Evolutionary conservation across 768 basidiomycete genomes (phyloP), one percentile per base, ranked within the genome.

Genomic region (Cantharellus anzutake): DNA sequence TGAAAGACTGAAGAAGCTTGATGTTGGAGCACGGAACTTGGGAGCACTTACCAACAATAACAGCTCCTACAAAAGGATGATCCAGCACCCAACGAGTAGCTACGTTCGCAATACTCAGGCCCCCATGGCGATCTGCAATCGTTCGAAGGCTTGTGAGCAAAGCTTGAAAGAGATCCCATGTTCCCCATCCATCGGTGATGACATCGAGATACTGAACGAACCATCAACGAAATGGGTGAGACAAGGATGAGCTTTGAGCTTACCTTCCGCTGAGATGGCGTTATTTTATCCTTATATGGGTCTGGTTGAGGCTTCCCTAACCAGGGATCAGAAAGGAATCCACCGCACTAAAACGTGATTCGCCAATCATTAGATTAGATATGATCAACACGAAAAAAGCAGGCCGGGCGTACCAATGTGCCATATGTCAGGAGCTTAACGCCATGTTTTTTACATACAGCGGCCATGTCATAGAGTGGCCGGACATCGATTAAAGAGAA

Each of bases 261-360:
- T 65, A 79, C 86, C 78, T 89, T 90, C 66, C 87, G 75, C 67
- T 87, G 85, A 2, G 86, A 90, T 2, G 87, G 86, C 0, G 84
- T 88, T 64, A 89, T 72, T 61, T 74, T 70, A 41, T 77, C 76
- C n/a, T 76, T 73, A 64, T 90, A 89, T 5, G 75, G 72, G 72
- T 87, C 83, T 2, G 86, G 86, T 66, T 84, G 81, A 1, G 79
- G 73, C 61, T 73, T 65, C 57, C 75, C 73, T 11, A 90, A 72
- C 84, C 85, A 90, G 61, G 76, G 76, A 67, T 89, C 85, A 2
- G 85, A 72, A 51, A 90, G 74, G 67, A 90, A 87, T 2, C 86
- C 87, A 4, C 86, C 86, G 64, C 87, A 89, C 86, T 90, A 66
- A 38, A 34, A 29, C 20, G 20, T 29, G 20, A 29, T 29, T 29